Conservation (phyloP, 768 basidiomycete genomes). For the Tylopilus felleus region DNA sequence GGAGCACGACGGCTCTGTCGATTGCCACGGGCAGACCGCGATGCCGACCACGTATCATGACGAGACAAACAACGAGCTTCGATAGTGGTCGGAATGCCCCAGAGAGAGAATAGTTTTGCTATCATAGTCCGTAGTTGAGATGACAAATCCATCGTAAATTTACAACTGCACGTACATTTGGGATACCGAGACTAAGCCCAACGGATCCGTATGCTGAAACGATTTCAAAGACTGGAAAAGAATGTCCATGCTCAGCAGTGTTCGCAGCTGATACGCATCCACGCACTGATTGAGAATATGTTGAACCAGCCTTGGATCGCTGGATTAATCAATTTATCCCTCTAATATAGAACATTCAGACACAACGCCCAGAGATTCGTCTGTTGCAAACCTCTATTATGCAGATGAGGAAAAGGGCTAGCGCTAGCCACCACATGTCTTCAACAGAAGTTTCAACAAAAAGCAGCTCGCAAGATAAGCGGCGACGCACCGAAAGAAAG, state of each 20-base stretch:
- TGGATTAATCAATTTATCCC: conserved; percentile 52
- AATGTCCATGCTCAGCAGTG: not conserved
- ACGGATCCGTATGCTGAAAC: conserved; percentile 88
- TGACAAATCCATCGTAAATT: not conserved
- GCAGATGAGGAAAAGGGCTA: conserved; percentile 85
- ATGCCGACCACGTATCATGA: conserved; percentile 95
- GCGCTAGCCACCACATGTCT: conserved; percentile 96
- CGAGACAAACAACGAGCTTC: conserved; percentile 79
- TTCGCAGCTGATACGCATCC: not conserved
- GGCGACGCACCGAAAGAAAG: conserved; percentile 75
- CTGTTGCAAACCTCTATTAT: conserved; percentile 75
- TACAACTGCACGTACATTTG: conserved; percentile 49
- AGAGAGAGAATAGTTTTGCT: conserved; percentile 81
- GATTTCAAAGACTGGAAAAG: conserved; percentile 68
- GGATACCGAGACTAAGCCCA: conserved; percentile 86
- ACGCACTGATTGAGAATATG: conserved; percentile 74
- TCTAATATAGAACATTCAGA: conserved; percentile 37
- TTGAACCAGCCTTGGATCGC: conserved; percentile 69
- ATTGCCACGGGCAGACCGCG: conserved; percentile 86
- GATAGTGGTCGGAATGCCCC: conserved; percentile 78
- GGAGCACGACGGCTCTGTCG: conserved; percentile 82
- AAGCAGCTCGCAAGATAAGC: not conserved
- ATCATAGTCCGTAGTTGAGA: conserved; percentile 6
- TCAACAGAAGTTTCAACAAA: conserved; percentile 1
- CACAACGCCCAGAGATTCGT: not conserved